Percentiles rank a stretch among this genome's conserved stretches.
phyloP scores from a whole-genome alignment of 2,329 filamentous ascomycete genomes.

The Neonectria magnoliae region DNA sequence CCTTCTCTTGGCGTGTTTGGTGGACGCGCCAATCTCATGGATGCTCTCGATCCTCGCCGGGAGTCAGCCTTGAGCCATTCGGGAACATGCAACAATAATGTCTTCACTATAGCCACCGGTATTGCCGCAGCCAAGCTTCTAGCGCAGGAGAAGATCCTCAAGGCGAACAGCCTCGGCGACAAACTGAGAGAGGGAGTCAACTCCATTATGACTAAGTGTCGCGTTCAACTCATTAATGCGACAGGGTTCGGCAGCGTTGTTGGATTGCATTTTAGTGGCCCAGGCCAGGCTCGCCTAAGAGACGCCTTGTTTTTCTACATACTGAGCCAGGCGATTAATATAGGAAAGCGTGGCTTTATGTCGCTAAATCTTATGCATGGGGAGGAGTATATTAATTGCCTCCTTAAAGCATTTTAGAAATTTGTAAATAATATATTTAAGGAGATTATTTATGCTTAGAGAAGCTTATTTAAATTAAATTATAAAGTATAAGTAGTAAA shows the following conservation, averaged over 20 bases:
- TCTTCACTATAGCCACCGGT: slow-evolving; percentile 57
- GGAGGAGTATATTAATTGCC: slow-evolving; percentile 43
- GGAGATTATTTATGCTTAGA: too few relatives aligned
- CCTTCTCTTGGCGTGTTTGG: slow-evolving; percentile 71
- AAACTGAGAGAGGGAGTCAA: neutral
- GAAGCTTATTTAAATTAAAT: too few relatives aligned
- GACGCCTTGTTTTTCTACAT: slow-evolving; percentile 36
- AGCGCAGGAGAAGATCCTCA: neutral
- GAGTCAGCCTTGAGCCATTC: slow-evolving; percentile 51
- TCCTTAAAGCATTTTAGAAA: slow-evolving; percentile 42
- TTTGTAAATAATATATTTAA: too few relatives aligned
- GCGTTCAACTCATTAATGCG: neutral
- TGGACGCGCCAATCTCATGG: slow-evolving; percentile 64
- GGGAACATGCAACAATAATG: slow-evolving; percentile 71
- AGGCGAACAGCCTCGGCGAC: slow-evolving; percentile 6
- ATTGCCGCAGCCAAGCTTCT: neutral
- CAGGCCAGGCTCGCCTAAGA: neutral
- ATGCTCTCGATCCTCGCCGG: slow-evolving; percentile 54
- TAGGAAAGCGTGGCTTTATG: slow-evolving; percentile 44
- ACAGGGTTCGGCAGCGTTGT: neutral
- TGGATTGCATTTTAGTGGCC: neutral
- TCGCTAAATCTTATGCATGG: slow-evolving; percentile 45
- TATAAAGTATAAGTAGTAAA: too few relatives aligned
- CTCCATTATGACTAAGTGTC: neutral
- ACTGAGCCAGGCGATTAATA: slow-evolving; percentile 45